Base-by-base conservation (phyloP, 164 flowering plant genomes). In the Amborella trichopoda region DNA sequence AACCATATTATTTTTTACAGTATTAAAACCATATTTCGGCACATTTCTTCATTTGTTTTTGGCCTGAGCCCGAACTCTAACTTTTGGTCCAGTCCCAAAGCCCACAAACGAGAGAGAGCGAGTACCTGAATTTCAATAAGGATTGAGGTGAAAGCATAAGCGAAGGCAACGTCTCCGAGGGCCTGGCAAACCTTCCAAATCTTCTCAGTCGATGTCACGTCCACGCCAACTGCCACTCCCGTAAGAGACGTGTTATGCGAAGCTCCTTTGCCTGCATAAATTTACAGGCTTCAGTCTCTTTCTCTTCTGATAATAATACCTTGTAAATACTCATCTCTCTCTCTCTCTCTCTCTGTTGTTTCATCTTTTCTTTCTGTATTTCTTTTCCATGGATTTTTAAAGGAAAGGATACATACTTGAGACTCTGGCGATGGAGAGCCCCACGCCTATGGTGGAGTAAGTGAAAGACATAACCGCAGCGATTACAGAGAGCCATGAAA, bases 141-240 rank as follows among this genome's bases (percentile, higher is more conserved):
- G 43, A 91, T 82, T 1, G 71, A 75, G 3, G 99, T 80, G 67
- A 56, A 91, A 25, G 90, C 77, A 60, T 84, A 91, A 10, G 99
- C 96, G 41, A 87, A 87, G 18, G 99, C 95, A 11, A 91, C 84
- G 55, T 87, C 71, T n/a, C 98, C 98, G 5, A 91, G 58, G 20
- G 98, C 80, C 60, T 81, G 93, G 61, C 83, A 91, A 4, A 68
- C 61, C 38, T 61, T 68, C 93, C 94, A 91, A 6, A 87, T 65
- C 55, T 91, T 91, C 53, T 86, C 88, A 2, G 62, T 16, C 0
- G 63, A 70, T 5, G 95, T 21, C 46, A 84, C 88, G 53, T 87
- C 95, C 6, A 76, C 71, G 0, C 95, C 96, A 1, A 82, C 71
- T 20, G 58, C 55, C 40, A 65, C 64, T 1, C 99, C 99, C 0